phyloP scores from a whole-genome alignment of 208 protist species.

The Leishmania arabica region DNA sequence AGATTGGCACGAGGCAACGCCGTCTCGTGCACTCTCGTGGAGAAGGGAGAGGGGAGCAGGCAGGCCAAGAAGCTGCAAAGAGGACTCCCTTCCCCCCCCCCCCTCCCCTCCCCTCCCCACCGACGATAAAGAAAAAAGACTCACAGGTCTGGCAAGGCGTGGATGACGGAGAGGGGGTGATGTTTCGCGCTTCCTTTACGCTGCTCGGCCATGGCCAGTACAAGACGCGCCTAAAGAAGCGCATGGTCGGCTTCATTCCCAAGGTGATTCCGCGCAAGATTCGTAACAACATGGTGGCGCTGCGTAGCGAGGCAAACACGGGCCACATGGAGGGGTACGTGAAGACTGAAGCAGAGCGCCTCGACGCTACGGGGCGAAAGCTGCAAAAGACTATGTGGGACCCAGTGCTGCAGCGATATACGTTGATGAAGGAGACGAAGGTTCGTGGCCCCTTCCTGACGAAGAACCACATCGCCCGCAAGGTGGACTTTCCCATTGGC shows the following conservation, averaged over 20 bases:
- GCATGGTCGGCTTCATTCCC: slow-evolving; percentile 87
- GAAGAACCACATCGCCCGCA: slow-evolving; percentile 62
- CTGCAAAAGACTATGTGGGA: slow-evolving; percentile 80
- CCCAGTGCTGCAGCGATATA: slow-evolving; percentile 74
- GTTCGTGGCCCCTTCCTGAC: slow-evolving; percentile 83
- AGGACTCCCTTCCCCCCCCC: neutral
- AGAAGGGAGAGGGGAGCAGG: neutral
- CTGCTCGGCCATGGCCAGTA: slow-evolving; percentile 78
- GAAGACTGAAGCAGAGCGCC: slow-evolving; percentile 74
- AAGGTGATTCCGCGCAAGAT: slow-evolving; percentile 87
- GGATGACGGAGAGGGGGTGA: slow-evolving; percentile 2
- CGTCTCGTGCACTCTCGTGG: neutral
- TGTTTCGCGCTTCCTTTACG: slow-evolving; percentile 38
- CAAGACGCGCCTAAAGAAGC: slow-evolving; percentile 87
- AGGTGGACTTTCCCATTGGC: slow-evolving; percentile 61
- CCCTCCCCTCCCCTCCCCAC: too few species aligned
- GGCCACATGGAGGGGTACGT: slow-evolving; percentile 85
- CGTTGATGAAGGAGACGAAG: slow-evolving; percentile 84
- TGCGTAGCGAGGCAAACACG: slow-evolving; percentile 87
- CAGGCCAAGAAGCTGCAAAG: neutral
- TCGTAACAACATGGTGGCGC: slow-evolving; percentile 75
- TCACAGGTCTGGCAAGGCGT: neutral
- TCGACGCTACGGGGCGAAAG: slow-evolving; percentile 83
- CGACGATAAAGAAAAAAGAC: neutral
- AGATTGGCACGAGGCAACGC: neutral